Evolutionary conservation across 148 eudicot species (phyloP), one percentile per base, ranked within the genome.

Genomic region (Camellia sinensis): DNA sequence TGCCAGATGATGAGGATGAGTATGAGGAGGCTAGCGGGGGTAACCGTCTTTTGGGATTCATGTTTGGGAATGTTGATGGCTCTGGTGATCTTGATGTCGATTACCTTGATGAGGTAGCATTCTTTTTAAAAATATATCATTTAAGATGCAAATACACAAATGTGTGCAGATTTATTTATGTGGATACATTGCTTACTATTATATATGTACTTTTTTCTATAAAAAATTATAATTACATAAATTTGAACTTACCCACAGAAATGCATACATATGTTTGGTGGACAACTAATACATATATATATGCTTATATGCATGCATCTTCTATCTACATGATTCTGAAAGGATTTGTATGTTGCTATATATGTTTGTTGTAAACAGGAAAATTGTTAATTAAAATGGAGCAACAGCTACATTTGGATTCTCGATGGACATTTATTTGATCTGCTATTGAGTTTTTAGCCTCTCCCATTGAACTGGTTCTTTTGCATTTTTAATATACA

Each of bases 11-110:
- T 56, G 98, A 93, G 64, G 98, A 95, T n/a, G 98, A 93, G 76
- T 89, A 88, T 48, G 98, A 94, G 80, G 98, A 92, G 83, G 90
- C 69, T 57, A 89, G 85, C 57, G 93, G 93, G 67, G 95, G 94
- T 50, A 93, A 88, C 79, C 92, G 93, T 61, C 89, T 93, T 40
- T 79, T 93, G 77, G 98, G 97, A 52, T 96, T 96, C 83, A 92
- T 96, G 98, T 96, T 96, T 73, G 98, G 99, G 64, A 96, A 96
- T 87, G 95, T 96, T 62, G 99, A 93, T 69, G 80, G 85, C 80
- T 83, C 98, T 5, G 99, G 99, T 50, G 97, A 93, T 87, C 95
- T 96, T 74, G 99, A 96, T 86, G 93, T 89, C 76, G 99, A 96
- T 89, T 96, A 96, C 83, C 97, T 96, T 86, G 97, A 92, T 57